Evolutionary conservation across 257 asterid genomes (phyloP), one percentile per base, ranked within the genome.

Genomic region (Forsythia viridissima): DNA sequence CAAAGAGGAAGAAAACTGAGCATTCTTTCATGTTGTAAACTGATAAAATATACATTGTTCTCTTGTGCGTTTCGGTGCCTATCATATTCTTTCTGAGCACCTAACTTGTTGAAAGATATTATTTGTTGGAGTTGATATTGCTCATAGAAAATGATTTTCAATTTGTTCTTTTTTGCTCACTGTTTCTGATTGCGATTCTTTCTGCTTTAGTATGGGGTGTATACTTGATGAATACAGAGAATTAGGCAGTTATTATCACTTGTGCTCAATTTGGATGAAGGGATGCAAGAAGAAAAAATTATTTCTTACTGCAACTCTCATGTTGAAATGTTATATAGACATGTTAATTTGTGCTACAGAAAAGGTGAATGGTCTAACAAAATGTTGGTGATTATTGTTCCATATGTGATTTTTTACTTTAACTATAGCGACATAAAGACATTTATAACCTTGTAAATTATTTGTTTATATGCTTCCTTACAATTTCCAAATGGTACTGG

Each of bases 1-100:
- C 48, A 48, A 24, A 69, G 80, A 82, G 71, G 37, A 46, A 75
- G 75, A 80, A 74, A 67, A 63, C 36, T 44, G 61, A 39, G 59
- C 65, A 55, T 69, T 66, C 6, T 77, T 76, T 80, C 72, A 38
- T 68, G 69, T 77, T 72, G 21, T 39, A 69, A 61, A 61, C 21
- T 61, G 38, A 3, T 3, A 24, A 61, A 61, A 61, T 61, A 20
- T 61, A 8, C 6, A 41, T 16, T 67, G 7, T 67, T 77, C 38
- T 77, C 67, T 43, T 43, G 74, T 57, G 15, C 43, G 8, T 76
- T 11, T 67, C 7, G 12, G 40, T 68, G 37, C n/a, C 12, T 30
- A 13, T 41, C 40, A 3, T 68, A 68, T 70, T 51, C 20, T 51
- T 51, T 51, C 21, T 4, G 1, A 51, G 18, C 6, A 51, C 59